Evolutionary conservation across 83 land plant species (phyloP), one percentile per base, ranked within the genome.

Genomic region (Diphasiastrum complanatum): DNA sequence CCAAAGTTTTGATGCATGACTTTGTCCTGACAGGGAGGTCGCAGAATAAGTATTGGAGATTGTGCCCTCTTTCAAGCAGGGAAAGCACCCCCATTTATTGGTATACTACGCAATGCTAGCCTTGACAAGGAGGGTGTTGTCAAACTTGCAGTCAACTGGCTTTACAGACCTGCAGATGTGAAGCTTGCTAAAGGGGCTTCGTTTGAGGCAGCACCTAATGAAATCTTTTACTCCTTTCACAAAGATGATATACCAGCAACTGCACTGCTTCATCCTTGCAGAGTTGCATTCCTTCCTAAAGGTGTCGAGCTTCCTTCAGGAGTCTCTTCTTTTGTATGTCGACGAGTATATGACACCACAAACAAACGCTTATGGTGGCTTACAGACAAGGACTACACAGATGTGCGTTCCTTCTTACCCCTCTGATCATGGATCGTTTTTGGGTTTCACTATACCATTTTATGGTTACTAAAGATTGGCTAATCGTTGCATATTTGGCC

Each of bases 351-450:
- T 75, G 99, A 89, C 59, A 82, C 79, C 25, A 63, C 53, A 33
- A 75, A 78, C 83, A 84, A 82, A 72, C 71, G 97, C 69, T 77
- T 95, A 66, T 86, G 96, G 92, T 89, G 97, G 96, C 71, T 95
- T 46, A 89, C 85, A 23, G 99, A 95, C 63, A 66, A 75, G 61
- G 93, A 89, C 72, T 86, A 80, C 74, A 95, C 86, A 30, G 74
- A 89, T 80, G 99, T 95, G 50, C 81, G 89, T 74, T 47, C 24
- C 14, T 24, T n/a, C n/a, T n/a, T n/a, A n/a, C n/a, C n/a, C n/a
- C n/a, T n/a, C n/a, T n/a, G n/a, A n/a, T n/a, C n/a, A n/a, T n/a
- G n/a, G n/a, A n/a, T n/a, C n/a, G n/a, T n/a, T n/a, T n/a, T n/a
- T n/a, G n/a, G n/a, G n/a, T n/a, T n/a, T n/a, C n/a, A n/a, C n/a